Base-by-base conservation (phyloP, 2,329 filamentous ascomycete genomes). In the Beauveria caledonica region DNA sequence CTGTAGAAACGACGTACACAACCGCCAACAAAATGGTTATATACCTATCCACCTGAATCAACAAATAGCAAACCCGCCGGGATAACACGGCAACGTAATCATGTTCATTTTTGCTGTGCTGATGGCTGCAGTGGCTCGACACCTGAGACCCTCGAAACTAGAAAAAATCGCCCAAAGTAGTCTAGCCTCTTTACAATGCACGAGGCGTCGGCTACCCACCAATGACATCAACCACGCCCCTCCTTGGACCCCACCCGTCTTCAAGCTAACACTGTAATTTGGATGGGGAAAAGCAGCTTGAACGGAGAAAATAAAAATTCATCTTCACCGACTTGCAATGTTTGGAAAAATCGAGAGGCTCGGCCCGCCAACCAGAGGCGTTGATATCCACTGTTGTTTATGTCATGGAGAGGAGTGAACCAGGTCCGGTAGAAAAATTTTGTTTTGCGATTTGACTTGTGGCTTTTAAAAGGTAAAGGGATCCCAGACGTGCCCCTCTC, bases 321-420 rank as follows among this genome's bases (percentile, higher is more conserved):
- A 23, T 15, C 45, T 57, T 57, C 54, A 57, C 54, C 54, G 54
- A 57, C 54, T 57, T 15, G n/a, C 25, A 48, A 13, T 25, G n/a
- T 27, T 17, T 44, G 8, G 23, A 33, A 45, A 23, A 15, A 10
- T 9, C 15, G 52, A 17, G 10, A 39, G 48, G 23, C 53, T 56
- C 53, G 42, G 53, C 53, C 53, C 53, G 55, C 55, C 55, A 58
- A 58, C 55, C 55, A 58, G 45, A 58, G 36, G 55, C 45, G 33
- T 51, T 46, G 33, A 40, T 51, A 58, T 58, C 55, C 55, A 58
- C 55, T 58, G 55, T 58, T 44, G 11, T 58, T 58, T 58, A 58
- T 58, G 55, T 58, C 55, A 58, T 51, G 36, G 44, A 44, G 55
- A 58, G 55, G 36, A 58, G 55, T 42, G 50, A 46, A 39, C 5